Base-by-base conservation (phyloP, 2,329 filamentous ascomycete genomes). In the Anisogramma anomala region DNA sequence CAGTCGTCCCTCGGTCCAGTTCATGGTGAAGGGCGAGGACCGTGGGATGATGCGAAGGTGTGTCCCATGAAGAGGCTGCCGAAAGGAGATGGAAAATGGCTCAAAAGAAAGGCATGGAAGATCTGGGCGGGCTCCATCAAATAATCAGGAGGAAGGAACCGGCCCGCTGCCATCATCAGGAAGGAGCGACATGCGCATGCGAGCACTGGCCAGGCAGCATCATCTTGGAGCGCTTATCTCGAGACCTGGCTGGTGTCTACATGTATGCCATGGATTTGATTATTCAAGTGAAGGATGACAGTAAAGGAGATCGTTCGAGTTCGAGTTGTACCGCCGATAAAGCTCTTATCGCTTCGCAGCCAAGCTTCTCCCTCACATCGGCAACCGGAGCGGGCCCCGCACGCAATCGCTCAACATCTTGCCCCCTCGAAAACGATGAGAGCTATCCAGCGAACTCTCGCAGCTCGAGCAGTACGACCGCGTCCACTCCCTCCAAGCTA, bases 1-100 rank as follows among this genome's bases (percentile, higher is more conserved):
- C 31, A 69, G 56, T 35, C 57, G 64, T 20, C 66, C 65, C 47
- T 68, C 67, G 3, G 66, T 70, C 67, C 67, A 71, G 50, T 71
- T 71, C 67, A 71, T 71, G 40, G 15, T 39, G 28, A 9, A 6
- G n/a, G n/a, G n/a, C n/a, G n/a, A n/a, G n/a, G n/a, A n/a, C n/a
- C n/a, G n/a, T n/a, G n/a, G n/a, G n/a, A n/a, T n/a, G n/a, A n/a
- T n/a, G 32, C 15, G 22, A 26, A 20, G 2, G 4, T 7, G 33
- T 11, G 18, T 22, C 3, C 15, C 22, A 33, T 26, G 13, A 14
- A 20, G 27, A 22, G 18, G 18, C 7, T 15, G 14, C n/a, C 13
- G 6, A 1, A 23, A 15, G 15, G 8, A 3, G 4, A 23, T 22
- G 27, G 26, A 27, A 27, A 10, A 27, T n/a, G 26, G 26, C 26